These are phyloP conservation scores for Pichia exigua DNA, from an alignment of 805 yeast species.

Conservation along the genomic window DNA sequence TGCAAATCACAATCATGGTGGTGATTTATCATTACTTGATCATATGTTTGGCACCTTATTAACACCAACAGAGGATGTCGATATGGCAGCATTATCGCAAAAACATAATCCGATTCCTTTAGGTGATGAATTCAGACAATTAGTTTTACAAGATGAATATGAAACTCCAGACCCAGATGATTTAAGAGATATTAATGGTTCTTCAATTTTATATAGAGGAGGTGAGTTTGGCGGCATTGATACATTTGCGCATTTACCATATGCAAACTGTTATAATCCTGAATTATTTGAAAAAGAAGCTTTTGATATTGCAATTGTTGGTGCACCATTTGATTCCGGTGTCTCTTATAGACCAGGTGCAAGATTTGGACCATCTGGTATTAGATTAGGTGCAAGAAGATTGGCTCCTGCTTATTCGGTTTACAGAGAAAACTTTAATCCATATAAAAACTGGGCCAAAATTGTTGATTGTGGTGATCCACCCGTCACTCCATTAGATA, in stretches of 20 bases:
- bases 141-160: slow-evolving; percentile 28
- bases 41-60: slow-evolving; percentile 29
- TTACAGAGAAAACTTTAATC: slow-evolving; percentile 31
- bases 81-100: slow-evolving; percentile 16
- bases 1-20: slow-evolving; percentile 6
- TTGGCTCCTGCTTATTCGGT: slow-evolving; percentile 33
- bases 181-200: slow-evolving; percentile 29
- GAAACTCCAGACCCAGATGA: slow-evolving; percentile 15
- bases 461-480: slow-evolving; percentile 52
- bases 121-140: slow-evolving; percentile 24
- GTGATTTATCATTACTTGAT: slow-evolving; percentile 28
- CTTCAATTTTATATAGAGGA: slow-evolving; percentile 32
- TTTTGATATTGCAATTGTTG: slow-evolving; percentile 45
- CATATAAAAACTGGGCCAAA: slow-evolving; percentile 33
- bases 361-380: slow-evolving; percentile 47
- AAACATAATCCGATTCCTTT: slow-evolving; percentile 26
- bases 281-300: slow-evolving; percentile 31
- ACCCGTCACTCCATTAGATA: slow-evolving; percentile 50
- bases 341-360: slow-evolving; percentile 49
- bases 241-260: slow-evolving; percentile 45
- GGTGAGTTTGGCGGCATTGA: slow-evolving; percentile 48
- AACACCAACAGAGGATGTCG: slow-evolving; percentile 22
- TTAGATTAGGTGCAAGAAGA: slow-evolving; percentile 34
- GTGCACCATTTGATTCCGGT: slow-evolving; percentile 52
- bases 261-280: slow-evolving; percentile 37